A percentile compares a stretch with the other conserved stretches of the same genome.
Evolutionary conservation across 371 early-diverging fungal genomes (phyloP).

Genomic region (Rhizomucor miehei): DNA sequence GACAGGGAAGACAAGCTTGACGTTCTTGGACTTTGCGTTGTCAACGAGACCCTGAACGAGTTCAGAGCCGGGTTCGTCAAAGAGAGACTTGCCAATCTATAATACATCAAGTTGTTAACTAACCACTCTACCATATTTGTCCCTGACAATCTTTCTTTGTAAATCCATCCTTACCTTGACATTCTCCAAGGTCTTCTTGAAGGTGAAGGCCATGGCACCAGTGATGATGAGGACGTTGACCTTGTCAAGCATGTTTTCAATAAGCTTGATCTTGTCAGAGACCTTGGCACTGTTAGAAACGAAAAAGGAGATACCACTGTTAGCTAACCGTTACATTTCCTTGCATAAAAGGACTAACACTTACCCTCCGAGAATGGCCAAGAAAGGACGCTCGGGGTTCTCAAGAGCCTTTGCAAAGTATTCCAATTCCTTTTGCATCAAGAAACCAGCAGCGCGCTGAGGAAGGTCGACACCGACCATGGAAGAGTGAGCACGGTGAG

Average conservation of each 20-base stretch:
- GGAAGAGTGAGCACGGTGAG: conserved; percentile 96
- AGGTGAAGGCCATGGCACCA: conserved; percentile 98
- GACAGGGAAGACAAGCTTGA: conserved; percentile 84
- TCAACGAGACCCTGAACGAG: conserved; percentile 82
- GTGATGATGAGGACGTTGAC: conserved; percentile 89
- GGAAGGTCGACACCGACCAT: conserved; percentile 96
- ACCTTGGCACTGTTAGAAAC: conserved; percentile 81
- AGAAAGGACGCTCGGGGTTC: conserved; percentile 91
- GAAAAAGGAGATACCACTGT: no score
- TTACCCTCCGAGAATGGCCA: conserved; percentile 97
- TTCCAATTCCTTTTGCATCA: conserved; percentile 99
- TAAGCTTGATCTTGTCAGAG: conserved; percentile 98
- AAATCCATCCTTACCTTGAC: conserved; percentile 68
- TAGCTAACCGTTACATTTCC: no score
- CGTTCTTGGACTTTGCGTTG: conserved; percentile 85
- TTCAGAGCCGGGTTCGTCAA: conserved; percentile 85
- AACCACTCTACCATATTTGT: no score
- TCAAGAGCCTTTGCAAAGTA: conserved; percentile 96
- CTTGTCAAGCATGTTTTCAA: conserved; percentile 94
- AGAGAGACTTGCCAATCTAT: conserved; percentile 94
- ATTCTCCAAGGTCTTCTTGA: conserved; percentile 86
- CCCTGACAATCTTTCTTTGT: no score
- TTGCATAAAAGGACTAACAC: no score
- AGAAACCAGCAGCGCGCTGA: conserved; percentile 91
- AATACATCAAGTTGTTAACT: no score